Conservation (phyloP, 148 eudicot genomes). For the Heliamphora exappendiculata region DNA sequence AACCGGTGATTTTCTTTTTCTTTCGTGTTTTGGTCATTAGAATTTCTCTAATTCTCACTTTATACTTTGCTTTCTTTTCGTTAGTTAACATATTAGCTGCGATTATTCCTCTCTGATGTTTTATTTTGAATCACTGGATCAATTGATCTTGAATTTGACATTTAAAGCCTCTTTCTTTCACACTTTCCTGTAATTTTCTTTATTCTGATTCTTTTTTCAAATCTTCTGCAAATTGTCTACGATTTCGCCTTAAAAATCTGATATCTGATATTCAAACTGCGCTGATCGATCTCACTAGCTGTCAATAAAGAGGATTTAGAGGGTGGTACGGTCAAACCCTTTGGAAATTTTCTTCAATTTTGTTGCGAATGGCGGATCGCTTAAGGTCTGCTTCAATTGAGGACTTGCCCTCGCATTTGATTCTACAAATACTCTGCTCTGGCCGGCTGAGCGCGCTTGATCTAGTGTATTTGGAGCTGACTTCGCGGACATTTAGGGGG, state of each 20-base stretch:
- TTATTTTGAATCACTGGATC: constrained; percentile 28
- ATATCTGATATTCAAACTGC: not conserved
- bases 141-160: constrained; percentile 29
- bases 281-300: not conserved
- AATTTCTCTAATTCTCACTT: not conserved
- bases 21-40: not conserved
- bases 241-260: constrained; percentile 64
- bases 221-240: constrained; percentile 39
- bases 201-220: constrained; percentile 35
- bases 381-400: constrained; percentile 32
- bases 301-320: not conserved
- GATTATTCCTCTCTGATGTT: constrained; percentile 46
- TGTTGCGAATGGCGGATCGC: constrained; percentile 43
- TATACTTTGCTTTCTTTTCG: not conserved
- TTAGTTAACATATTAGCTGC: constrained; percentile 2
- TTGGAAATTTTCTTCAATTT: not conserved
- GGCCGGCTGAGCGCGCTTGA: constrained; percentile 70
- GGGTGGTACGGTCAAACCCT: not conserved
- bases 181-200: constrained; percentile 39
- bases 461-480: constrained; percentile 62
- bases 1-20: not conserved
- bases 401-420: constrained; percentile 72
- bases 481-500: constrained; percentile 48
- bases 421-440: constrained; percentile 63
- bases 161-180: constrained; percentile 28